A percentile compares a stretch with the other conserved stretches of the same genome.
These are phyloP conservation scores for Chalara sp. DNA, from an alignment of 2,329 filamentous ascomycete genomes.

Conservation along the genomic window DNA sequence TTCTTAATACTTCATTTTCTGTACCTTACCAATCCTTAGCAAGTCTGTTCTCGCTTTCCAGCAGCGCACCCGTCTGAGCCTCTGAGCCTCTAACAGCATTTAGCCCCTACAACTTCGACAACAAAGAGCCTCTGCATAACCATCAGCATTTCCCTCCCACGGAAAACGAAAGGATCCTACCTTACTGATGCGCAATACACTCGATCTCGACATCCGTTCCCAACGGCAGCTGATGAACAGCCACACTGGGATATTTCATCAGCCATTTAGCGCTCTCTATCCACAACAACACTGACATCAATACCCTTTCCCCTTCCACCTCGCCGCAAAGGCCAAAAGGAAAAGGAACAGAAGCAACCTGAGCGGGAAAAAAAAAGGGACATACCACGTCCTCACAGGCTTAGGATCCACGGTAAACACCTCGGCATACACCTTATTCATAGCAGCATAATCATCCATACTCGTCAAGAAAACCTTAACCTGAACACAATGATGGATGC, in stretches of 20 bases:
- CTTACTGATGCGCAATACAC: conserved; percentile 35
- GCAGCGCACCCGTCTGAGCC: no score
- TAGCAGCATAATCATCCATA: conserved; percentile 56
- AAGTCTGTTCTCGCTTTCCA: no score
- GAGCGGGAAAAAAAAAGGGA: not conserved
- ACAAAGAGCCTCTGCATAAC: not conserved
- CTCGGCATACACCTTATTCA: conserved; percentile 50
- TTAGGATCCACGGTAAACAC: conserved; percentile 39
- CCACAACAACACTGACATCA: no score
- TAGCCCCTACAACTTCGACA: no score
- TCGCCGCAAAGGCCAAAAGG: no score
- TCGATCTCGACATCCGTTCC: conserved; percentile 49
- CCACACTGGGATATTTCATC: conserved; percentile 27
- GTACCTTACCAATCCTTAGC: no score
- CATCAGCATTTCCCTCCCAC: not conserved
- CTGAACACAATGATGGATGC: conserved; percentile 56
- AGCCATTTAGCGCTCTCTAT: not conserved
- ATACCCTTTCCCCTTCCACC: no score
- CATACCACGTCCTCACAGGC: conserved; percentile 39
- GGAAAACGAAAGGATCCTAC: conserved; percentile 1
- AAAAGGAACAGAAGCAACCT: not conserved
- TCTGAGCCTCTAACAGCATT: no score
- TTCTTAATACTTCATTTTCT: no score
- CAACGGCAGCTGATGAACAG: conserved; percentile 42
- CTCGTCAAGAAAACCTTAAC: conserved; percentile 59